Evolutionary conservation across 1,139 yeast species (phyloP).

Genomic region (Insectozyma bohioensis): DNA sequence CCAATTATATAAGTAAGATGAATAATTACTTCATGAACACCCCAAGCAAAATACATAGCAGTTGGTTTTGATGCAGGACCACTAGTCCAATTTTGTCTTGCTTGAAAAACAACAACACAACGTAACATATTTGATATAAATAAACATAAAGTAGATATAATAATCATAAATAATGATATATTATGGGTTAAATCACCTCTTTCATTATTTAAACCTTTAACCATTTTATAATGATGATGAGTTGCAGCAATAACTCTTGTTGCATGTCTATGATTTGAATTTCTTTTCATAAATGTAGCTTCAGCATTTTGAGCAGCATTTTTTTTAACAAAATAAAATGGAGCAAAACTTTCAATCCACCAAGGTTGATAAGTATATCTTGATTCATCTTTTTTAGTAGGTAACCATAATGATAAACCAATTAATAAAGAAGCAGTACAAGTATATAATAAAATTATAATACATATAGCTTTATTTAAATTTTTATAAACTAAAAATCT

Average conservation of each 20-base stretch:
- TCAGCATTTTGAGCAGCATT: slow-evolving; percentile 42
- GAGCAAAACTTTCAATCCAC: slow-evolving; percentile 47
- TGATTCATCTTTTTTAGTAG: slow-evolving; percentile 45
- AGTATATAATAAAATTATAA: slow-evolving; percentile 34
- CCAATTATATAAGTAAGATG: slow-evolving; percentile 39
- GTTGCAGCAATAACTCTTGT: slow-evolving; percentile 47
- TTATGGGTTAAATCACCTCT: slow-evolving; percentile 42
- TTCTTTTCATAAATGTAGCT: slow-evolving; percentile 43
- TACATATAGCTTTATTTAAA: slow-evolving; percentile 25
- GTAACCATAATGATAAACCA: slow-evolving; percentile 39
- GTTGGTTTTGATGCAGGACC: slow-evolving; percentile 26
- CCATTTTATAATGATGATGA: slow-evolving; percentile 41
- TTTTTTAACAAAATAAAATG: slow-evolving; percentile 41
- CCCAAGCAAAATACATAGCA: slow-evolving; percentile 41
- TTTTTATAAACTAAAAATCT: slow-evolving; percentile 20
- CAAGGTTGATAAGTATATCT: slow-evolving; percentile 48
- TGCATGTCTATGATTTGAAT: slow-evolving; percentile 45
- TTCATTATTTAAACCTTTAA: slow-evolving; percentile 40
- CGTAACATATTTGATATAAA: slow-evolving; percentile 34
- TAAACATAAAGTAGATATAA: slow-evolving; percentile 33
- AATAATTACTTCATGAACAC: slow-evolving; percentile 36
- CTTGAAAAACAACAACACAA: slow-evolving; percentile 33
- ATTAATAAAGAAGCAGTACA: slow-evolving; percentile 37
- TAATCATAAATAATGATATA: slow-evolving; percentile 31
- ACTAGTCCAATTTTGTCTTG: slow-evolving; percentile 18